Percentiles rank a stretch among this genome's conserved stretches.
These are phyloP conservation scores for Brassica juncea DNA, from an alignment of 345 rosid genomes.

Conservation along the genomic window DNA sequence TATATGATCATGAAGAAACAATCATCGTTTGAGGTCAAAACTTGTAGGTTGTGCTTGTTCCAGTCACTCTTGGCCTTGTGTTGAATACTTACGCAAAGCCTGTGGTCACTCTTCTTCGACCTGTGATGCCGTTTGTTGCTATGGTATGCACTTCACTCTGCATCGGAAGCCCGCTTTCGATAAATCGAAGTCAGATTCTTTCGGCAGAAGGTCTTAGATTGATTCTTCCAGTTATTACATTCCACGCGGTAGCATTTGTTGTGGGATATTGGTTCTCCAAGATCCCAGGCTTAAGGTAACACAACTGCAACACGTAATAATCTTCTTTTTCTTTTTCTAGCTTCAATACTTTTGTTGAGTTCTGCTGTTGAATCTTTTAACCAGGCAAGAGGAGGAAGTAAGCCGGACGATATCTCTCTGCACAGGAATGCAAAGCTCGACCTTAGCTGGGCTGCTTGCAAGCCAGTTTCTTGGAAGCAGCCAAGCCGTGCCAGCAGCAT, in stretches of 20 bases:
- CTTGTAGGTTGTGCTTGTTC: conserved; percentile 83
- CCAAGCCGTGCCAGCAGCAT: conserved; percentile 94
- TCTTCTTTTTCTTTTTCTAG: background rate
- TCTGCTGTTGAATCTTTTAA: background rate
- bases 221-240: conserved; percentile 75
- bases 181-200: conserved; percentile 71
- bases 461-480: conserved; percentile 81
- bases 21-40: background rate
- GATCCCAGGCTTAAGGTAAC: conserved; percentile 74
- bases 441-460: conserved; percentile 88
- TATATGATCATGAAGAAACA: background rate
- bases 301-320: background rate
- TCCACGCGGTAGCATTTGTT: conserved; percentile 74
- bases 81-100: conserved; percentile 91
- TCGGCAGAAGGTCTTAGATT: conserved; percentile 68
- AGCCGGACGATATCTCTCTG: conserved; percentile 85
- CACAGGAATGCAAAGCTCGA: conserved; percentile 98
- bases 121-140: conserved; percentile 91
- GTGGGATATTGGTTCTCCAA: conserved; percentile 87
- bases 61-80: conserved; percentile 74
- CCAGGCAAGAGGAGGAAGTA: conserved; percentile 89
- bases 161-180: conserved; percentile 93
- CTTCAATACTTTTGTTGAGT: background rate
- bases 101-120: conserved; percentile 60
- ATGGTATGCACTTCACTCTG: conserved; percentile 90